Percentiles rank a stretch among this genome's conserved stretches.
phyloP scores from a whole-genome alignment of 2,329 filamentous ascomycete genomes.

The Zasmidium citrigriseum region DNA sequence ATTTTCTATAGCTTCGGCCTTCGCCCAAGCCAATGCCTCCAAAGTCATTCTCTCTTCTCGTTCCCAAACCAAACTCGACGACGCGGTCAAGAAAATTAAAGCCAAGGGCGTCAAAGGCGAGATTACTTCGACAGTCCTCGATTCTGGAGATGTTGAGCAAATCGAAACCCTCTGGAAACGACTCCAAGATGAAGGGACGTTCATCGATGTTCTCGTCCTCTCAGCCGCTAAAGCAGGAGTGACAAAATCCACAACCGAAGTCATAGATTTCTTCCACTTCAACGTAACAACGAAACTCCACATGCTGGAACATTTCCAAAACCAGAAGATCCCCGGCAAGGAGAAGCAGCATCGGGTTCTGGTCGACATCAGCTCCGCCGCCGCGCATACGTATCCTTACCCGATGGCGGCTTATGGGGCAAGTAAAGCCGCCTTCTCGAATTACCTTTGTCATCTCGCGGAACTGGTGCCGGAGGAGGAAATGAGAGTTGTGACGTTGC shows the following conservation, averaged over 20 bases:
- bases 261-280: slow-evolving; percentile 6
- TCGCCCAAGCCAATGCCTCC: slow-evolving; percentile 5
- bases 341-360: neutral
- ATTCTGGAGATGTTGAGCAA: slow-evolving; percentile 1
- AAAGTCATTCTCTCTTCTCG: slow-evolving; percentile 7
- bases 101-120: neutral
- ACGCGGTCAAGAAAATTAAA: neutral
- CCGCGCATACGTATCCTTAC: slow-evolving; percentile 5
- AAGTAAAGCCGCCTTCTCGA: slow-evolving; percentile 9
- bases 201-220: slow-evolving; percentile 8
- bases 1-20: slow-evolving; percentile 5
- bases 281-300: slow-evolving; percentile 8
- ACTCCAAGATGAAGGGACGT: neutral
- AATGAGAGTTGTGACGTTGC: slow-evolving; percentile 9
- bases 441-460: slow-evolving; percentile 10
- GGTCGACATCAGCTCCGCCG: slow-evolving; percentile 11
- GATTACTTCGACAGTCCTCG: slow-evolving; percentile 1
- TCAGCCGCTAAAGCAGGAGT: slow-evolving; percentile 3
- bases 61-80: slow-evolving; percentile 8
- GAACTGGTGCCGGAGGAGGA: slow-evolving; percentile 4
- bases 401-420: slow-evolving; percentile 6
- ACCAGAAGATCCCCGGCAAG: neutral
- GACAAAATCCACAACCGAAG: slow-evolving; percentile 5
- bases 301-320: slow-evolving; percentile 8
- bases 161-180: slow-evolving; percentile 5